A percentile compares a stretch with the other conserved stretches of the same genome.
These are phyloP conservation scores for Phytophthora fragariaefolia DNA, from an alignment of 352 stramenopile species.

Conservation along the genomic window DNA sequence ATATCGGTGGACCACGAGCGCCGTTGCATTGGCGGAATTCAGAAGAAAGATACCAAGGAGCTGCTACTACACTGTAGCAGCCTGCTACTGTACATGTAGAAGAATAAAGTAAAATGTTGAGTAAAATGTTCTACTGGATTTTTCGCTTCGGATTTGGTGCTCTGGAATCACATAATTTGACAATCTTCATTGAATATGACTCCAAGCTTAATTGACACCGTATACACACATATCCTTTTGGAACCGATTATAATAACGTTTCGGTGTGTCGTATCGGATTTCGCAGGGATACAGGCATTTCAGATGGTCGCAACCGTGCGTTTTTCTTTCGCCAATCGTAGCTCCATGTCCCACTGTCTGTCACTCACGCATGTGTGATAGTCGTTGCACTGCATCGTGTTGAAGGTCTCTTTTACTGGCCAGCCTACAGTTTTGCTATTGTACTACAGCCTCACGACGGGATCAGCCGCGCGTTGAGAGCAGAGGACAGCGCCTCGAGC, in stretches of 20 bases:
- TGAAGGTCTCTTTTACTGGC: not conserved
- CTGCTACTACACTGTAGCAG: too few species aligned
- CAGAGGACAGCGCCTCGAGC: slow-evolving; percentile 27
- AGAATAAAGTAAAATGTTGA: slow-evolving; percentile 14
- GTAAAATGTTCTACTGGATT: slow-evolving; percentile 36
- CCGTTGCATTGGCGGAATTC: not conserved
- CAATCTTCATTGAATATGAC: not conserved
- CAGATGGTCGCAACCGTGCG: slow-evolving; percentile 19
- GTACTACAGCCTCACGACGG: slow-evolving; percentile 9
- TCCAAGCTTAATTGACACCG: not conserved
- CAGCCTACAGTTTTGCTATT: not conserved
- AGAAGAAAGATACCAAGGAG: not conserved
- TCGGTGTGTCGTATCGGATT: not conserved
- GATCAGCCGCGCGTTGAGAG: slow-evolving; percentile 29
- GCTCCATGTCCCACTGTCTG: slow-evolving; percentile 13
- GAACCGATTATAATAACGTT: slow-evolving; percentile 1
- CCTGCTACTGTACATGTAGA: not conserved
- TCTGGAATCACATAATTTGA: slow-evolving; percentile 7
- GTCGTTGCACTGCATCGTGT: slow-evolving; percentile 9
- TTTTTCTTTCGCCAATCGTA: slow-evolving; percentile 34
- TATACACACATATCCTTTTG: not conserved
- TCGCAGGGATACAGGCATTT: slow-evolving; percentile 13
- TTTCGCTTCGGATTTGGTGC: not conserved
- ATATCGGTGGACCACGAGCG: slow-evolving; percentile 8
- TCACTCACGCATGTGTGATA: slow-evolving; percentile 14